Evolutionary conservation across 225 moss, liverwort and hornwort genomes (phyloP), one percentile per base, ranked within the genome.

Genomic region (Sphagnum contortum): DNA sequence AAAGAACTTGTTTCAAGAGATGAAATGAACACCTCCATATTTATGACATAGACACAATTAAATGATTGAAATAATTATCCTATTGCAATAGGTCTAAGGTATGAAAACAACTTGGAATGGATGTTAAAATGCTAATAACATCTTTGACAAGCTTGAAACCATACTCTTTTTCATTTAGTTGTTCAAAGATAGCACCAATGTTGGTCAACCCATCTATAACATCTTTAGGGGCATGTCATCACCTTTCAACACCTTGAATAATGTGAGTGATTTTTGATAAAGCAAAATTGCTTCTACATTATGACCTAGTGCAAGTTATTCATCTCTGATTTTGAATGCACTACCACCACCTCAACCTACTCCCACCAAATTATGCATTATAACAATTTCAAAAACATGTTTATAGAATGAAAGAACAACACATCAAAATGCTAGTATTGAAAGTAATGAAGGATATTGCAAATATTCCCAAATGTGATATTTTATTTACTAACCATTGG

Each of bases 231-330:
- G 89, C 80, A 68, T 93, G 87, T 5, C 91, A 50, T 98, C 93
- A 14, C 98, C 98, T 75, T 98, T 98, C 4, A 90, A 80, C 55
- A 91, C 73, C 85, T 93, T 98, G 70, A 98, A 93, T 60, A 87
- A 83, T 60, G 87, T 72, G 9, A 93, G 77, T 48, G 98, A 85
- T 73, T 98, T 98, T 67, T 98, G 98, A 62, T 98, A 98, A 8
- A 93, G 80, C 49, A 74, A 74, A 11, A 90, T 84, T 61, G 93
- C 89, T 59, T 98, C 91, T 0, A 79, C 71, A 67, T 93, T 89
- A 60, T 91, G 86, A 59, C 87, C 86, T 68, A 98, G 72, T 2
- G 86, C 83, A 45, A 90, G 73, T 8, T 89, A 82, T n/a, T 82
- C 83, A 67, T 98, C 98, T 12, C 98, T 93, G 46, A 93, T 91